A percentile compares a stretch with the other conserved stretches of the same genome.
Evolutionary conservation across 768 basidiomycete species (phyloP).

Genomic region (Phanerochaete carnosa): DNA sequence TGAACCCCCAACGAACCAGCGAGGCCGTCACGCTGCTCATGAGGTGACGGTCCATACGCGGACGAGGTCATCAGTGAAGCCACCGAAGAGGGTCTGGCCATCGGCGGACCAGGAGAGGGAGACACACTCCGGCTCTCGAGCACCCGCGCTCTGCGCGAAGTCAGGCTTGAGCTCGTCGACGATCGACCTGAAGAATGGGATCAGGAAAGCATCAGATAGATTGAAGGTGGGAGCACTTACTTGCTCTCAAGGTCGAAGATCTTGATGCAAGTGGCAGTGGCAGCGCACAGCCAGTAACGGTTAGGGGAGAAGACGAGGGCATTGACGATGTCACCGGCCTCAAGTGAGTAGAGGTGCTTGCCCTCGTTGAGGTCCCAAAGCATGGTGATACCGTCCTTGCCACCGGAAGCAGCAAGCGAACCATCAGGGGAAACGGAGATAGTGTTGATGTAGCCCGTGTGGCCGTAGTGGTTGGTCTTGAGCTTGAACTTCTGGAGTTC

Average conservation of each 20-base stretch:
- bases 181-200: constrained; percentile 62
- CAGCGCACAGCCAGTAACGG: constrained; percentile 99
- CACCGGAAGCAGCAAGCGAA: constrained; percentile 97
- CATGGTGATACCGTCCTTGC: constrained; percentile 99
- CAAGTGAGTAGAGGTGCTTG: constrained; percentile 99
- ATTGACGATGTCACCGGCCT: constrained; percentile 98
- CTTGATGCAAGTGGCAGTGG: constrained; percentile 95
- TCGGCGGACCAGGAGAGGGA: constrained; percentile 99
- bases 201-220: background rate
- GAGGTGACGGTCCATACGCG: constrained; percentile 85
- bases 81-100: constrained; percentile 95
- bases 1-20: background rate
- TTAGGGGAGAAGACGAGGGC: constrained; percentile 99
- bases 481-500: constrained; percentile 99
- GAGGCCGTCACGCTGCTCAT: constrained; percentile 21
- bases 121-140: constrained; percentile 86
- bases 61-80: constrained; percentile 93
- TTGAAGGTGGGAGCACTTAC: constrained; percentile 44
- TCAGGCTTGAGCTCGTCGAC: constrained; percentile 99
- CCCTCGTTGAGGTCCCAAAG: constrained; percentile 99
- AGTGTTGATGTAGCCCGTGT: constrained; percentile 99
- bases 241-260: constrained; percentile 99
- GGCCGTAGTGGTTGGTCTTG: constrained; percentile 99
- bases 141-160: constrained; percentile 72
- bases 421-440: constrained; percentile 98